These are phyloP conservation scores for Gossypium lobatum DNA, from an alignment of 441 rosid genomes.

Conservation along the genomic window DNA sequence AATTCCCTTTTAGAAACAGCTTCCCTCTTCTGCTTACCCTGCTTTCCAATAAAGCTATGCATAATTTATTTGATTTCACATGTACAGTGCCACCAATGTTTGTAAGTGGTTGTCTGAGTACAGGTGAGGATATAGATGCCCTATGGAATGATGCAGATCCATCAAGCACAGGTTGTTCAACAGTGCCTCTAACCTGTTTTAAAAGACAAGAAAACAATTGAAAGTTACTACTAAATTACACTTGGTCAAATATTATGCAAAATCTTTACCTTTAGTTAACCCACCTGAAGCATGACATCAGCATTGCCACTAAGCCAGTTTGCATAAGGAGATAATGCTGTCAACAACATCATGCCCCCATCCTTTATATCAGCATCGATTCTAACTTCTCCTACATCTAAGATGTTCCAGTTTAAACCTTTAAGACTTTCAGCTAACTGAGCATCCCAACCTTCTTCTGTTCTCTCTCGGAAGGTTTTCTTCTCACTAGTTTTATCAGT, in stretches of 20 bases:
- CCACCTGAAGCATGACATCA: constrained; percentile 89
- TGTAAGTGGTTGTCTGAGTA: constrained; percentile 82
- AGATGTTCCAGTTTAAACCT: constrained; percentile 80
- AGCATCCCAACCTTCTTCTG: constrained; percentile 88
- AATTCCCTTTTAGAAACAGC: constrained; percentile 76
- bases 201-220: constrained; percentile 10
- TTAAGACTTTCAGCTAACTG: constrained; percentile 89
- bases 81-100: constrained; percentile 87
- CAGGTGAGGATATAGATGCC: constrained; percentile 92
- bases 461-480: constrained; percentile 63
- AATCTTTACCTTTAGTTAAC: constrained; percentile 11
- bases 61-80: constrained; percentile 87
- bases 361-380: constrained; percentile 95
- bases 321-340: constrained; percentile 92
- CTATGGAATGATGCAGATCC: constrained; percentile 92
- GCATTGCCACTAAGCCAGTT: constrained; percentile 98
- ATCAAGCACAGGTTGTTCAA: constrained; percentile 89
- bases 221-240: constrained; percentile 12
- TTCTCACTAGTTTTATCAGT: constrained; percentile 48
- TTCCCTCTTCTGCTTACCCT: constrained; percentile 93
- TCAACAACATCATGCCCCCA: constrained; percentile 97
- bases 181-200: constrained; percentile 91
- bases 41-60: constrained; percentile 80
- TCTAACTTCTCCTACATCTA: constrained; percentile 95
- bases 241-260: neutral